These are phyloP conservation scores for Vigna radiata DNA, from an alignment of 306 rosid genomes.

Conservation along the genomic window DNA sequence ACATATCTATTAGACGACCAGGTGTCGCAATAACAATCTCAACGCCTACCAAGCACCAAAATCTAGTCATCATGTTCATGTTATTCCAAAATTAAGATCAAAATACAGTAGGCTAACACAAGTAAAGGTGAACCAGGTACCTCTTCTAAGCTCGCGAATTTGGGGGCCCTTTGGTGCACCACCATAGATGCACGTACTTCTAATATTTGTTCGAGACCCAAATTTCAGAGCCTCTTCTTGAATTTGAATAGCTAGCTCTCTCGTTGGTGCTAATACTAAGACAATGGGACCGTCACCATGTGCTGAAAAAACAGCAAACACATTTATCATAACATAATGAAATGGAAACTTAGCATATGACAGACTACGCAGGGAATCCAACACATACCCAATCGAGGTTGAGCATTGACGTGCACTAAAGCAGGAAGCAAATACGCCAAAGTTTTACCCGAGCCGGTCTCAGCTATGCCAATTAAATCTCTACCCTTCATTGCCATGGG, in stretches of 20 bases:
- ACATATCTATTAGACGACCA: conserved; percentile 95
- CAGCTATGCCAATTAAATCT: conserved; percentile 95
- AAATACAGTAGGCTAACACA: neutral
- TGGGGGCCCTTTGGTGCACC: conserved; percentile 99
- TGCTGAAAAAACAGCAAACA: conserved; percentile 53
- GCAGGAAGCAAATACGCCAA: conserved; percentile 90
- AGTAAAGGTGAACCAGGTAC: conserved; percentile 45
- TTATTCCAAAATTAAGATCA: conserved; percentile 16
- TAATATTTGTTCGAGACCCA: conserved; percentile 59
- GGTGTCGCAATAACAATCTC: conserved; percentile 98
- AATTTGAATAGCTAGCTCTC: conserved; percentile 96
- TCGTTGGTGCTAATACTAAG: conserved; percentile 87
- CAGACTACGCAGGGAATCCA: neutral
- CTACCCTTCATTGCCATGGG: conserved; percentile 98
- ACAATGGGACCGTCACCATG: conserved; percentile 91
- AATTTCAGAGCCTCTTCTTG: conserved; percentile 88
- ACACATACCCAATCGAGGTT: conserved; percentile 80
- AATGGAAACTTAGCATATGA: neutral
- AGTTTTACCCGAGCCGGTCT: conserved; percentile 98
- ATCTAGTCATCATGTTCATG: conserved; percentile 28
- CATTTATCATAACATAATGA: conserved; percentile 27
- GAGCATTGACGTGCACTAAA: conserved; percentile 89
- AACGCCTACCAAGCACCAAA: conserved; percentile 64
- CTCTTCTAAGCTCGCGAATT: conserved; percentile 88
- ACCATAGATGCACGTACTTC: conserved; percentile 87